A percentile compares a stretch with the other conserved stretches of the same genome.
Evolutionary conservation across 164 flowering plant species (phyloP).

Genomic region (Amborella trichopoda): DNA sequence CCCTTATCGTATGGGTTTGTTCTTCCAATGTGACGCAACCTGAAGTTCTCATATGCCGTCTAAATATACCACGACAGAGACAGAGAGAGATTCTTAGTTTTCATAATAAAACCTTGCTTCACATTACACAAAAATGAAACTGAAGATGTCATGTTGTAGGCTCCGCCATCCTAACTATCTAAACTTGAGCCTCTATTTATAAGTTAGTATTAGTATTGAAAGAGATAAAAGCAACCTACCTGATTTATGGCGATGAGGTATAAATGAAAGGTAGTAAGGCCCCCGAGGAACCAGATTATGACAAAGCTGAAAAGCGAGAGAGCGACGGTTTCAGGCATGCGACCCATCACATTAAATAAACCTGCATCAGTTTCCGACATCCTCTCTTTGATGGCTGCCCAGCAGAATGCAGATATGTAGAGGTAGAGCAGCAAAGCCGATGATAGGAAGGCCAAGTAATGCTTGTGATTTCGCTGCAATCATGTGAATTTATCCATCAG

Average conservation of each 20-base stretch:
- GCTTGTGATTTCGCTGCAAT: conserved; percentile 38
- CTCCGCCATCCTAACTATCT: not conserved
- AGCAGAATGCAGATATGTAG: conserved; percentile 28
- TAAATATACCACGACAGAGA: conserved; percentile 8
- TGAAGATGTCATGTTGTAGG: not conserved
- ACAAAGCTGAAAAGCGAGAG: conserved; percentile 26
- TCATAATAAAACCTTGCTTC: not conserved
- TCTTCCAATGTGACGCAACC: conserved; percentile 15
- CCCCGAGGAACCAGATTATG: conserved; percentile 27
- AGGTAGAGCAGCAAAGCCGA: conserved; percentile 21
- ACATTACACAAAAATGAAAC: not conserved
- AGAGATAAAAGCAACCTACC: conserved; percentile 14
- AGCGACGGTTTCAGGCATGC: conserved; percentile 34
- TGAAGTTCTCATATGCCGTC: conserved; percentile 43
- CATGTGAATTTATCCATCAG: too few species aligned
- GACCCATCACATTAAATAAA: conserved; percentile 11
- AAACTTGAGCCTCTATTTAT: not conserved
- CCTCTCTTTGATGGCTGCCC: conserved; percentile 19
- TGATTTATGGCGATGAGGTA: conserved; percentile 31
- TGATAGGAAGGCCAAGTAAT: conserved; percentile 24
- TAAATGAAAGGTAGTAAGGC: conserved; percentile 23
- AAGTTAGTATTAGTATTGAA: too few species aligned
- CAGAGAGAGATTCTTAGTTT: not conserved
- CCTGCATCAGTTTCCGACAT: conserved; percentile 15
- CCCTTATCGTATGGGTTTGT: conserved; percentile 34